Conservation (phyloP, 2,329 filamentous ascomycete species). For the Talaromyces piceae region DNA sequence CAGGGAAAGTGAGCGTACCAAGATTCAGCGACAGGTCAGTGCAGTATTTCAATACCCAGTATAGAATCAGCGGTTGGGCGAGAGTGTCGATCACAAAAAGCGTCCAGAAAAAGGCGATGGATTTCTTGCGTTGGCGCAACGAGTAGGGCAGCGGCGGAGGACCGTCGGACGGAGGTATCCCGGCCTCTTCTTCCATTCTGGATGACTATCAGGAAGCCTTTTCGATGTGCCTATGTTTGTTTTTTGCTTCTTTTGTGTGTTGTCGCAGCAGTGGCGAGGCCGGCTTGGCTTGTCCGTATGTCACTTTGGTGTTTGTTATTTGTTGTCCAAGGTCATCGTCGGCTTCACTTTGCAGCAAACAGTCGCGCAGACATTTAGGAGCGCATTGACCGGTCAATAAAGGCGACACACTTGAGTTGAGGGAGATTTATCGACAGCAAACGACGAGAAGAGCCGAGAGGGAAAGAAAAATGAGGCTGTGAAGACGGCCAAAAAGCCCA, state of each 20-base stretch:
- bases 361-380: neutral
- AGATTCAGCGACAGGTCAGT: conserved; percentile 41
- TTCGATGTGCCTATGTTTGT: too few relatives aligned
- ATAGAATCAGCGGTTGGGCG: conserved; percentile 51
- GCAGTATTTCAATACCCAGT: conserved; percentile 55
- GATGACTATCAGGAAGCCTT: neutral
- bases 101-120: conserved; percentile 53
- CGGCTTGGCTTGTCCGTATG: neutral
- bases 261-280: neutral
- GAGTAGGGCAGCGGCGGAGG: conserved; percentile 51
- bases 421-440: neutral
- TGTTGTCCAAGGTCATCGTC: neutral
- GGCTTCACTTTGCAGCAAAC: neutral
- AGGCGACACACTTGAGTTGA: neutral
- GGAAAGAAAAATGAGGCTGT: neutral
- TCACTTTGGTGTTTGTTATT: neutral
- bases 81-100: conserved; percentile 53
- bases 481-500: neutral
- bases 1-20: conserved; percentile 24
- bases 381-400: neutral
- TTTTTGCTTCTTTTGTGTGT: neutral
- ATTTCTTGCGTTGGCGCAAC: conserved; percentile 46
- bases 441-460: too few relatives aligned
- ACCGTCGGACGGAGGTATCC: conserved; percentile 16
- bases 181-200: conserved; percentile 24